Percentiles rank a stretch among this genome's conserved stretches.
Conservation (phyloP, 345 rosid species). For the Excoecaria cochinchinensis region DNA sequence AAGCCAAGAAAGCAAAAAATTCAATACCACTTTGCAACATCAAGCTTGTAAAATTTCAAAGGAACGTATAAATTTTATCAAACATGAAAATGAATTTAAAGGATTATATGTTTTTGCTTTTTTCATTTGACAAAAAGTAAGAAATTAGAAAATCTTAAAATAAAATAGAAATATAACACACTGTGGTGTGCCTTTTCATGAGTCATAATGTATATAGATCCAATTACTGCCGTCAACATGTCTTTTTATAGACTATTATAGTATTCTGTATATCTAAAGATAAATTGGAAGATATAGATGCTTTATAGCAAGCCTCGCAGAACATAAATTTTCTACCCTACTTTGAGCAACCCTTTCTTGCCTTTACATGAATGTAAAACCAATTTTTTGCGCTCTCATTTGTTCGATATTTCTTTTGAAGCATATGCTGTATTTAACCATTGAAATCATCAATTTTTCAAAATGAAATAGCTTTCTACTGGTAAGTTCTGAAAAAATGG, state of each 20-base stretch:
- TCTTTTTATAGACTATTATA: background rate
- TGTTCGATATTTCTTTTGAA: background rate
- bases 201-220: background rate
- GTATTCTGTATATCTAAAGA: background rate
- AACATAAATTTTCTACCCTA: background rate
- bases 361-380: background rate
- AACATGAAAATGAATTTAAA: background rate
- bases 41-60: background rate
- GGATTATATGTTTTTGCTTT: background rate
- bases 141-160: background rate
- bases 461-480: slow-evolving; percentile 1
- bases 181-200: background rate
- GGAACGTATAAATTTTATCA: background rate
- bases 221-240: background rate
- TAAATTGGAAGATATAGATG: background rate
- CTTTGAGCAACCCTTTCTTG: slow-evolving; percentile 2
- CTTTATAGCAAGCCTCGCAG: background rate
- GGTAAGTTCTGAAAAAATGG: background rate
- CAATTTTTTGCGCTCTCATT: background rate
- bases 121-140: slow-evolving; percentile 1
- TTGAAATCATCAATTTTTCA: slow-evolving; percentile 2
- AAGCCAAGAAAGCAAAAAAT: slow-evolving; percentile 19
- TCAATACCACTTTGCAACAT: slow-evolving; percentile 3
- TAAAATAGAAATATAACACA: background rate
- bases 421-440: background rate